Base-by-base conservation (phyloP, 148 eudicot species). In the Fagopyrum esculentum region DNA sequence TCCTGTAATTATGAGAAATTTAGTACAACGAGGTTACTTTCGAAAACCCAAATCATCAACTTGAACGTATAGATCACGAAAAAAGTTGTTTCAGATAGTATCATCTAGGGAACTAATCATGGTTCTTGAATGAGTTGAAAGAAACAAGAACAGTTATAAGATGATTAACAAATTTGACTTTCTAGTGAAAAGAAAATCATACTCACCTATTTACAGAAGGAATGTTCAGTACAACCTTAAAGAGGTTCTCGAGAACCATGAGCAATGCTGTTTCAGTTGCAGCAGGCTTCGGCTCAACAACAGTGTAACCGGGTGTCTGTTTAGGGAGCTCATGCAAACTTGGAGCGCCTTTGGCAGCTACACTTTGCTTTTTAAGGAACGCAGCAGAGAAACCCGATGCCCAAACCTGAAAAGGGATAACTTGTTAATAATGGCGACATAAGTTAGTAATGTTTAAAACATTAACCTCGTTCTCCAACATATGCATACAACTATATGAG, bases 311-410 rank as follows among this genome's bases (percentile, higher is more conserved):
- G 22, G 87, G 80, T 74, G 73, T 78, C 50, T 78, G 85, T 47
- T 77, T 64, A 22, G 76, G 79, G 7, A 61, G 76, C 57, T 82
- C 86, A 35, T 61, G 76, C 17, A 78, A 57, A 44, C 46, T 51
- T 44, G 54, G 13, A 55, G 76, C 75, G 69, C 94, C 92, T 83
- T 89, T 89, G 44, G 97, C 83, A 45, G 98, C 98, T 54, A 90
- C 47, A 51, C 99, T 96, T 12, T 84, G 87, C 83, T 90, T 96
- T 81, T 96, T 96, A 76, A 96, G 76, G 81, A 96, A 89, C 66
- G 99, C 99, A 79, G 99, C 98, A 81, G 98, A 96, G 83, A 96
- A 96, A 22, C 99, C 99, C 15, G 97, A 89, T 54, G 99, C 98
- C 88, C 89, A 96, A n/a, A 96, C 98, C 99, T 96, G 75, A 57